Base-by-base conservation (phyloP, 2,329 filamentous ascomycete species). In the Aspergillus udagawae region DNA sequence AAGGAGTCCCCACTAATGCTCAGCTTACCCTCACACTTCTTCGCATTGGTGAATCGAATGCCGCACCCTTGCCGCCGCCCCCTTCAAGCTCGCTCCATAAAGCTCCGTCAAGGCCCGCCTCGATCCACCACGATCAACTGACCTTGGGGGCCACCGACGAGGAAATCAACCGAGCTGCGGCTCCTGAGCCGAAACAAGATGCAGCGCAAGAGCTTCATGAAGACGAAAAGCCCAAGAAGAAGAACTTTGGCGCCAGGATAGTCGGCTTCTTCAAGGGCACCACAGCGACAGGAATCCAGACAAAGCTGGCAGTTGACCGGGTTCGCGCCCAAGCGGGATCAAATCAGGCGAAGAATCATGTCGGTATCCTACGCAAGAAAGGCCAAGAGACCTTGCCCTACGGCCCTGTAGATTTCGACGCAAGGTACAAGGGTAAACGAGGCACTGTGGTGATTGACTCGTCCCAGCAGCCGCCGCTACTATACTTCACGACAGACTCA, bases 1-100 rank as follows among this genome's bases (percentile, higher is more conserved):
- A 89, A 68, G 90, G 90, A 2, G 86, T 94, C 0, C 91, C 91
- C 0, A 96, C 91, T 1, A 94, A 95, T 68, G 90, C 90, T 3
- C 91, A 96, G 68, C 83, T 95, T 20, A 86, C 90, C 0, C 77
- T 95, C 28, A 95, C 91, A 0, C 80, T 95, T 1, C 83, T 95
- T 10, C 88, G 91, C 4, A 86, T 93, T 29, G 91, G 90, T 44
- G 91, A 95, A 73, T 84, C 84, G 10, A 92, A 92, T 74, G 89
- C 89, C 63, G 87, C 89, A 0, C 91, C 91, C 0, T 74, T 95
- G 0, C 90, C 90, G 0, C 86, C 83, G 10, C 82, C 83, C 23
- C 83, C 83, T 1, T 29, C 42, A 17, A 71, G 70, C 17, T 73
- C 78, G 23, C 59, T 65, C 3, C 60, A 70, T 9, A 73, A 79